Base-by-base conservation (phyloP, 345 rosid genomes). In the Pelargonium nanum region DNA sequence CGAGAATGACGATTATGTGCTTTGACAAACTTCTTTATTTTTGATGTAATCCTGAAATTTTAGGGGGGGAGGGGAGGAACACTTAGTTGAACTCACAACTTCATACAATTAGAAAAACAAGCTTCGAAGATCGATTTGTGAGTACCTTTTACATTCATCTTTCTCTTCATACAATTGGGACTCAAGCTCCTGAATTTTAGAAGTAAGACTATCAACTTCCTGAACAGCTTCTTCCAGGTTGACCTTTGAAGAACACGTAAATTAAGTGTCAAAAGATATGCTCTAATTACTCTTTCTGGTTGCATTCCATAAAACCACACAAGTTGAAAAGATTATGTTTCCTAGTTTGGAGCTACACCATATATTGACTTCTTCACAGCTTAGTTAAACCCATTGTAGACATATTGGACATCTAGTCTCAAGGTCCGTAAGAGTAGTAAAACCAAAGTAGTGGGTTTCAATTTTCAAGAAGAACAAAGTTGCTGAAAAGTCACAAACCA, bases 91-190 rank as follows among this genome's bases (percentile, higher is more conserved):
- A 40, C 48, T 40, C 15, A 17, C 48, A 40, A 40, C 55, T 44
- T 26, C 1, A 24, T 21, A 72, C 56, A 64, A 28, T 32, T 48
- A 24, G 63, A 16, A 65, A 4, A 56, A 50, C 32, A 55, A 30
- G 52, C 21, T 25, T 24, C 40, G 48, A 22, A 19, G 55, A 45
- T 17, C 30, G 13, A 48, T 55, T 60, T 20, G 45, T 30, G 55
- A 67, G 68, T 67, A 89, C 99, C 94, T 86, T 71, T 73, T 79
- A 65, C 78, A 83, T 32, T 86, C 90, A 53, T 87, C 91, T 80
- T 74, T 86, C 80, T 89, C 97, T 59, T 70, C 76, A 59, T 78
- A 74, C 57, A 93, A 74, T 66, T 87, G 87, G 71, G 78, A 70
- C 72, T 82, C 85, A 69, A 87, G 89, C 74, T 84, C 95, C 70